Evolutionary conservation across 1,284 basidiomycete species (phyloP).

Genomic region (Phenoliferia sp.): DNA sequence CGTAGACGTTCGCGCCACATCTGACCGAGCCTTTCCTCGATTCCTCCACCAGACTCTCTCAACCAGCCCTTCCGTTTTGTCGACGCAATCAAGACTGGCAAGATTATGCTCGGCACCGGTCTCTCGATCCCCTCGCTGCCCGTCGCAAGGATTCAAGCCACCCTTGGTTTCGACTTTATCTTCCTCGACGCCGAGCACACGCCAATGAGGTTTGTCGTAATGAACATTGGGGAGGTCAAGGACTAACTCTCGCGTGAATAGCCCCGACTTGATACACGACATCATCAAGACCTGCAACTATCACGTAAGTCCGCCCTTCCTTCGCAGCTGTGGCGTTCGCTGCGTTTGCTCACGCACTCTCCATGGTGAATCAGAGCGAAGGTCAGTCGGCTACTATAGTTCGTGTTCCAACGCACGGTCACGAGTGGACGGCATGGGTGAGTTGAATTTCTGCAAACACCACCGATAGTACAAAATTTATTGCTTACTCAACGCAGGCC

Average conservation of each 20-base stretch:
- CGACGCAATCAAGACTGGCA: neutral
- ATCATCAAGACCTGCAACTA: conserved; percentile 6
- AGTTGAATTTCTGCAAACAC: too few relatives aligned
- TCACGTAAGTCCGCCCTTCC: neutral
- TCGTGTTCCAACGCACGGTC: neutral
- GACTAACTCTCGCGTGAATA: too few relatives aligned
- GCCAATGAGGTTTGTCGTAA: too few relatives aligned
- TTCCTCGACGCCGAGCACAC: conserved; percentile 3
- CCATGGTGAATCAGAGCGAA: too few relatives aligned
- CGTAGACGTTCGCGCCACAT: neutral
- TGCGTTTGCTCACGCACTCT: too few relatives aligned
- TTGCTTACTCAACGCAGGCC: too few relatives aligned
- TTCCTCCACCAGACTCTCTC: neutral
- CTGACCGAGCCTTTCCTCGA: neutral
- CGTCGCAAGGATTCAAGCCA: neutral
- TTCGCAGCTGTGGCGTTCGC: neutral
- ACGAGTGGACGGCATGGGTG: neutral
- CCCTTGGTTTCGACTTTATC: neutral
- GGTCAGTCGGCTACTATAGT: neutral
- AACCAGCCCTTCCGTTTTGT: neutral
- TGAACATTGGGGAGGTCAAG: too few relatives aligned
- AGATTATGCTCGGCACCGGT: neutral
- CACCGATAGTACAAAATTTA: too few relatives aligned
- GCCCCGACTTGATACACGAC: neutral
- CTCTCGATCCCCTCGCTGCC: neutral